Evolutionary conservation across 164 flowering plant species (phyloP), one percentile per base, ranked within the genome.

Genomic region (Sedum album): DNA sequence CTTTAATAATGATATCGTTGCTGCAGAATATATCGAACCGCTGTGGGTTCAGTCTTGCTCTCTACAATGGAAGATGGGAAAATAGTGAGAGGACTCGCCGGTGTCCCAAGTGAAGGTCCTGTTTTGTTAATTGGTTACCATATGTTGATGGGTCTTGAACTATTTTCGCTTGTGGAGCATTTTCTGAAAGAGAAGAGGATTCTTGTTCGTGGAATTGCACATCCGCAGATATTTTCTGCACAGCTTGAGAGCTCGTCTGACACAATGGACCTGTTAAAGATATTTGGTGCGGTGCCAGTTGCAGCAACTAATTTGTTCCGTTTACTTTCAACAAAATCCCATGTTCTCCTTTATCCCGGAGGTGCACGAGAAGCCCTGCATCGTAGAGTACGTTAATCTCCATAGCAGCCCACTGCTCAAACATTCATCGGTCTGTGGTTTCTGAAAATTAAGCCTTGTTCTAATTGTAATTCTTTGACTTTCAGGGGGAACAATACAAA

Each of bases 321-420:
- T 72, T 77, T 90, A 72, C 71, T 91, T 28, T 76, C 88, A 18
- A 66, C 80, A 28, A 91, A 91, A 33, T 83, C 97, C n/a, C 87
- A 86, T 67, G 79, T 85, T 68, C 93, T 94, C 71, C 93, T 94
- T 61, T 94, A 88, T 76, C 99, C 99, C 66, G 99, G 99, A 33
- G 99, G 99, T 70, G 90, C 86, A 68, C 92, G 99, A 20, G 99
- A 94, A 80, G 99, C 99, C 67, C 84, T 94, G 44, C 99, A 94
- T 77, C 70, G 69, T 31, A 91, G 87, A 92, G 99, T 94, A 26
- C 66, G 76, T 73, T 39, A 36, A 62, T 18, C 42, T 66, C 31
- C 53, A 36, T 69, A 14, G 31, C 31, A 11, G 33, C 35, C 62
- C 26, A 21, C 23, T 21, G 18, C 35, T 28, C 31, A 20, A 57